Evolutionary conservation across 129 eudicot genomes (phyloP).

Genomic region (Flaveria robusta): DNA sequence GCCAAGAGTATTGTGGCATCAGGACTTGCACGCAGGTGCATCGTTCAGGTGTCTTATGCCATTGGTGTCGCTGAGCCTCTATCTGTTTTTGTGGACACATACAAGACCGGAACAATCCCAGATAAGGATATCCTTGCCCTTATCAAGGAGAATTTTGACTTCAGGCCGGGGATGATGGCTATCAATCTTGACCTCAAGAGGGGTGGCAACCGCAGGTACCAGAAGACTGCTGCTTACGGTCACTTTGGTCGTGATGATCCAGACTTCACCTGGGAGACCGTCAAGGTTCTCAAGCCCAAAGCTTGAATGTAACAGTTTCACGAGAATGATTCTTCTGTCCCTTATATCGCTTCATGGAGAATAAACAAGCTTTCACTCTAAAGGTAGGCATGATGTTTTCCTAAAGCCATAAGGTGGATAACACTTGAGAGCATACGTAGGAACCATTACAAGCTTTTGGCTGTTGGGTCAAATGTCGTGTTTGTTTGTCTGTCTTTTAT

Average conservation of each 20-base stretch:
- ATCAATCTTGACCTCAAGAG: conserved; percentile 46
- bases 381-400: conserved; percentile 21
- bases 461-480: conserved; percentile 33
- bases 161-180: conserved; percentile 54
- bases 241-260: conserved; percentile 51
- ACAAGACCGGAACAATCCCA: conserved; percentile 47
- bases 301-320: conserved; percentile 35
- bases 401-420: conserved; percentile 29
- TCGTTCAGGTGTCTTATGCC: conserved; percentile 48
- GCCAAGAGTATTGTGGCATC: conserved; percentile 50
- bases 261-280: conserved; percentile 50
- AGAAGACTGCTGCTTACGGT: conserved; percentile 52
- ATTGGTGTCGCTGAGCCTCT: conserved; percentile 51
- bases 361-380: conserved; percentile 29
- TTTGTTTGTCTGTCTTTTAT: conserved; percentile 34
- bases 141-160: conserved; percentile 48
- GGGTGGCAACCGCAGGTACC: conserved; percentile 51
- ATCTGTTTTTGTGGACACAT: conserved; percentile 47
- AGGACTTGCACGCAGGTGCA: conserved; percentile 53
- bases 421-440: conserved; percentile 33
- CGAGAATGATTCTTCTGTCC: conserved; percentile 32
- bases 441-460: conserved; percentile 31
- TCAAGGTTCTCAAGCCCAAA: conserved; percentile 43
- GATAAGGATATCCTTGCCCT: conserved; percentile 47
- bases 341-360: conserved; percentile 20